Evolutionary conservation across 139 green algal species (phyloP).

Genomic region (Coccomyxa sp.): DNA sequence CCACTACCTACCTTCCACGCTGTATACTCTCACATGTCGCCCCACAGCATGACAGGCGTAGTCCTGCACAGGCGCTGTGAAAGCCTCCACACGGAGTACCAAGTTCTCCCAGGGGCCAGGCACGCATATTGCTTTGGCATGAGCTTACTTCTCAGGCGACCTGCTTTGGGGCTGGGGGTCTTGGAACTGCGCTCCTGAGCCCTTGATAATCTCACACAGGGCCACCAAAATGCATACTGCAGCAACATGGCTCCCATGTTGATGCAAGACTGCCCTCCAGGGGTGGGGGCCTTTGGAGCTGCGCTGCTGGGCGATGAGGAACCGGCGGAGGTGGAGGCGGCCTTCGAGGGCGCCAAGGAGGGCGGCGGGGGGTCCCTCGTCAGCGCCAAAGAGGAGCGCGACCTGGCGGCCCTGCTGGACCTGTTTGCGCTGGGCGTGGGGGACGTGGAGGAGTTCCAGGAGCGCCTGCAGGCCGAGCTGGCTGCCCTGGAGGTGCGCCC

Average conservation of each 20-base stretch:
- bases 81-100: no score
- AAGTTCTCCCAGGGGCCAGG: background rate
- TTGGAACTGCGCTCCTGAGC: no score
- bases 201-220: background rate
- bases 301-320: constrained; percentile 2
- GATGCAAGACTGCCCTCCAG: no score
- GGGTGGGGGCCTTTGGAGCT: constrained; percentile 13
- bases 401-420: constrained; percentile 38
- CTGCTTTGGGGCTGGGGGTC: background rate
- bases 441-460: constrained; percentile 43
- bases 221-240: no score
- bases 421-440: constrained; percentile 36
- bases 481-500: constrained; percentile 36
- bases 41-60: no score
- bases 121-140: background rate
- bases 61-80: no score
- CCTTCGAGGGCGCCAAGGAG: background rate
- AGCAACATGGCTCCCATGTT: no score
- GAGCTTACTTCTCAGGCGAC: background rate
- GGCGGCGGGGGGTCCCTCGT: background rate
- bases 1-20: no score
- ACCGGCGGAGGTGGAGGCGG: background rate
- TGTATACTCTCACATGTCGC: no score
- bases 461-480: constrained; percentile 36
- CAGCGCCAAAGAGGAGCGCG: constrained; percentile 23